Evolutionary conservation across 1,284 basidiomycete genomes (phyloP).

Genomic region (Tylopilus orsonianus): DNA sequence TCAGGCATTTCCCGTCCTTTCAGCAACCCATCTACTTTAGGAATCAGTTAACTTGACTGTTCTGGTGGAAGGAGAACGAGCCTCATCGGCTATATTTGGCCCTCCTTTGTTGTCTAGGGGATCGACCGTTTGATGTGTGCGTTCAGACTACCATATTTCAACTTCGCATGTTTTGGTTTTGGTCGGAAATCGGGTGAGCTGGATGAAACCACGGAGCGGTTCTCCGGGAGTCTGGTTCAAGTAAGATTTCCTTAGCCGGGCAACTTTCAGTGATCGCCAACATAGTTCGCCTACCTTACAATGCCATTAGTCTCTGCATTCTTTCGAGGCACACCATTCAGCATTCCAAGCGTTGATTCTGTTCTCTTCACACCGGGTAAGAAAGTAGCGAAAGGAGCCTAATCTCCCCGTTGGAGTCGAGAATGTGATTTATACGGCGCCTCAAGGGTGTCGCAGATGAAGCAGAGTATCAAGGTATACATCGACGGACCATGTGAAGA

Average conservation of each 20-base stretch:
- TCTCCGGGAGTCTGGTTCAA: conserved; percentile 16
- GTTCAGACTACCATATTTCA: conserved; percentile 50
- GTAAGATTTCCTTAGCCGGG: conserved; percentile 14
- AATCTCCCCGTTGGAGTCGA: conserved; percentile 49
- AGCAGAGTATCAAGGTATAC: conserved; percentile 30
- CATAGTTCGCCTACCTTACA: conserved; percentile 49
- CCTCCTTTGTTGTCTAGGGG: conserved; percentile 60
- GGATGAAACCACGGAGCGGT: conserved; percentile 20
- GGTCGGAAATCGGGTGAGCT: conserved; percentile 10
- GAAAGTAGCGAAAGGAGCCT: conserved; percentile 35
- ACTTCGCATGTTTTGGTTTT: conserved; percentile 32
- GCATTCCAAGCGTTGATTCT: conserved; percentile 44
- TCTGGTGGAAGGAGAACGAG: conserved; percentile 27
- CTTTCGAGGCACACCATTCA: conserved; percentile 53
- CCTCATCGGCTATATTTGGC: conserved; percentile 43
- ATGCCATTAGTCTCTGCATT: conserved; percentile 42
- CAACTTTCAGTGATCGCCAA: conserved; percentile 35
- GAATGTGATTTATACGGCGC: conserved; percentile 40
- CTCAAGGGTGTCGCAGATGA: conserved; percentile 29
- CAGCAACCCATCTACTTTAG: conserved; percentile 21
- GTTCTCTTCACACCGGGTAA: conserved; percentile 10
- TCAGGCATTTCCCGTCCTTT: conserved; percentile 36
- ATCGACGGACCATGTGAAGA: conserved; percentile 44
- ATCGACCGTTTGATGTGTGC: conserved; percentile 56
- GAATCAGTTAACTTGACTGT: conserved; percentile 20